phyloP scores from a whole-genome alignment of 495 filamentous ascomycete genomes.

The Haplographium delicatum region DNA sequence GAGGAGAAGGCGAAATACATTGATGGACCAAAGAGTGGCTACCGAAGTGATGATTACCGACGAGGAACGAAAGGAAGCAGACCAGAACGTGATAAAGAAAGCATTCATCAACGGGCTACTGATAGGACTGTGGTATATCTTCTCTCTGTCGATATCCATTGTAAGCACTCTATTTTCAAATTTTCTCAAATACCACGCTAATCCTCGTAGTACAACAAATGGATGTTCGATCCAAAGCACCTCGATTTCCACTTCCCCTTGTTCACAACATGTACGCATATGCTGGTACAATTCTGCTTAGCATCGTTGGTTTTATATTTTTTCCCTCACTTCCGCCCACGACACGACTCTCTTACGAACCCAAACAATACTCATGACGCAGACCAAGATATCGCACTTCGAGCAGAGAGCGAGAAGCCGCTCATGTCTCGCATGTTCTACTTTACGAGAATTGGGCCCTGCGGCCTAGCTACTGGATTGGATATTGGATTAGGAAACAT shows the following conservation, averaged over 20 bases:
- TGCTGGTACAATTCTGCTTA: constrained; percentile 91
- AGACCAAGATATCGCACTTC: constrained; percentile 44
- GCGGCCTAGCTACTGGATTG: constrained; percentile 86
- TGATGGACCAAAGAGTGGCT: constrained; percentile 69
- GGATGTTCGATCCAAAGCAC: constrained; percentile 91
- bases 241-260: constrained; percentile 91
- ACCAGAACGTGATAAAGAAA: constrained; percentile 62
- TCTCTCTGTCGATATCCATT: constrained; percentile 90
- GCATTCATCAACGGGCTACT: constrained; percentile 66
- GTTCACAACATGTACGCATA: constrained; percentile 92
- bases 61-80: constrained; percentile 62
- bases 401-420: constrained; percentile 57
- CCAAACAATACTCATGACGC: constrained; percentile 38
- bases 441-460: constrained; percentile 85
- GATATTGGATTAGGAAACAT: constrained; percentile 97
- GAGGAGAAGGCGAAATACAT: constrained; percentile 59
- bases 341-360: constrained; percentile 36
- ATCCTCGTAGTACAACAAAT: constrained; percentile 84
- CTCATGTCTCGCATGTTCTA: constrained; percentile 93
- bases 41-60: constrained; percentile 45
- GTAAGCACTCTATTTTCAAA: constrained; percentile 51
- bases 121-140: constrained; percentile 89
- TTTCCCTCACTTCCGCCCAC: constrained; percentile 78
- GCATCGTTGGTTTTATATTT: constrained; percentile 74
- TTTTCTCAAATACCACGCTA: neutral